Evolutionary conservation across 768 basidiomycete genomes (phyloP).

Genomic region (Leccinum sublutescens): DNA sequence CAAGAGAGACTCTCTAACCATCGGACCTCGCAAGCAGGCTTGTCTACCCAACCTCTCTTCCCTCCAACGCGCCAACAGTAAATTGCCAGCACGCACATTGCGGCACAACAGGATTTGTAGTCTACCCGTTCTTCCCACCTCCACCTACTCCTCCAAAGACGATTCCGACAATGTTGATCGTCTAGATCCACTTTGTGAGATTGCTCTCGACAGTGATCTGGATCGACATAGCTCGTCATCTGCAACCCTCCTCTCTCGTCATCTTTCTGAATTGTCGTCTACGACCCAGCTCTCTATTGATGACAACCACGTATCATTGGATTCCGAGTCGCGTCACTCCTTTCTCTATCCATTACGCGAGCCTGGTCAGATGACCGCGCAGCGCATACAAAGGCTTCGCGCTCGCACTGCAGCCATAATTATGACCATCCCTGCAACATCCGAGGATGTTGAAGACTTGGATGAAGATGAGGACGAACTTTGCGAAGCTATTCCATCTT

Average conservation of each 20-base stretch:
- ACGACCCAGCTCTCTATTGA: constrained; percentile 2
- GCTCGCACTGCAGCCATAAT: constrained; percentile 27
- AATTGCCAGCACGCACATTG: constrained; percentile 7
- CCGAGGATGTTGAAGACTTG: constrained; percentile 9
- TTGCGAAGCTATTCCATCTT: not conserved
- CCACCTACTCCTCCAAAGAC: not conserved
- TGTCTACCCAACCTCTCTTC: not conserved
- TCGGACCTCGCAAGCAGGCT: constrained; percentile 6
- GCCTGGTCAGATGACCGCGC: constrained; percentile 27
- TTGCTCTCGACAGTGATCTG: constrained; percentile 14
- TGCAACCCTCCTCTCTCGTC: constrained; percentile 21
- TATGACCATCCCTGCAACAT: constrained; percentile 29
- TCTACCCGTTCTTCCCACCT: constrained; percentile 11
- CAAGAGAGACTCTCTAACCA: constrained; percentile 12
- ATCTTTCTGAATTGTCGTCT: constrained; percentile 6
- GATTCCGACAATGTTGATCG: constrained; percentile 1
- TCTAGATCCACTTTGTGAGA: constrained; percentile 12
- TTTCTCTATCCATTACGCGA: constrained; percentile 16
- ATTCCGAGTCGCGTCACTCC: constrained; percentile 11
- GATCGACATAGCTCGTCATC: constrained; percentile 23
- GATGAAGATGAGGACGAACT: constrained; percentile 7
- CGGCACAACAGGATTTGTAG: constrained; percentile 9
- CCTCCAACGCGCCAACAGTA: constrained; percentile 1
- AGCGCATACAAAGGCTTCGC: constrained; percentile 26
- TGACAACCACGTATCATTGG: constrained; percentile 10